phyloP scores from a whole-genome alignment of 2,329 filamentous ascomycete species.

The Cercospora brassicicola region DNA sequence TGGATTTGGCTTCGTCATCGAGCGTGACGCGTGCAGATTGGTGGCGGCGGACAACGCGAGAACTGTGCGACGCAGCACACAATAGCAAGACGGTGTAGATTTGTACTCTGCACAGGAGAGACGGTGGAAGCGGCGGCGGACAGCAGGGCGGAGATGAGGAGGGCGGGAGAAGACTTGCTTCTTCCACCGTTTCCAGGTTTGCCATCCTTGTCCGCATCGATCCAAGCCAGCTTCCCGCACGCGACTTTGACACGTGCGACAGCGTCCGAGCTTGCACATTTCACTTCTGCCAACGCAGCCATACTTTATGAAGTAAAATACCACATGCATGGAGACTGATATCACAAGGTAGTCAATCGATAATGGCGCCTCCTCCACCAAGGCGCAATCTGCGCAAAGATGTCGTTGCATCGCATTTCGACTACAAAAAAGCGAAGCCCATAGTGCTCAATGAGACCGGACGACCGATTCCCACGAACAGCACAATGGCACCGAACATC shows the following conservation, averaged over 20 bases:
- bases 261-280: not conserved
- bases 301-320: not conserved
- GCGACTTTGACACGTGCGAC: conserved; percentile 5
- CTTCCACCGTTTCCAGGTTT: conserved; percentile 6
- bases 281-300: not conserved
- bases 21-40: conserved; percentile 6
- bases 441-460: conserved; percentile 60
- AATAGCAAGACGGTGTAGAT: not conserved
- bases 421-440: conserved; percentile 60
- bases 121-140: not conserved
- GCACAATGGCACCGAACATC: conserved; percentile 36
- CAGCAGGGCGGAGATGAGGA: not conserved
- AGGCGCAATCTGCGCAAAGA: conserved; percentile 67
- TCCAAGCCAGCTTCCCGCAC: not conserved
- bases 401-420: conserved; percentile 66
- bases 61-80: not conserved
- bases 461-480: conserved; percentile 30
- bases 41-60: not conserved
- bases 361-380: conserved; percentile 45
- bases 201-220: conserved; percentile 2
- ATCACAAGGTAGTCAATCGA: not conserved
- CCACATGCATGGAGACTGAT: not conserved
- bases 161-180: not conserved
- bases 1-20: conserved; percentile 8
- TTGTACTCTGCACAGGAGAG: not conserved